These are phyloP conservation scores for Hanseniaspora thailandica DNA, from an alignment of 805 yeast genomes.

Conservation along the genomic window DNA sequence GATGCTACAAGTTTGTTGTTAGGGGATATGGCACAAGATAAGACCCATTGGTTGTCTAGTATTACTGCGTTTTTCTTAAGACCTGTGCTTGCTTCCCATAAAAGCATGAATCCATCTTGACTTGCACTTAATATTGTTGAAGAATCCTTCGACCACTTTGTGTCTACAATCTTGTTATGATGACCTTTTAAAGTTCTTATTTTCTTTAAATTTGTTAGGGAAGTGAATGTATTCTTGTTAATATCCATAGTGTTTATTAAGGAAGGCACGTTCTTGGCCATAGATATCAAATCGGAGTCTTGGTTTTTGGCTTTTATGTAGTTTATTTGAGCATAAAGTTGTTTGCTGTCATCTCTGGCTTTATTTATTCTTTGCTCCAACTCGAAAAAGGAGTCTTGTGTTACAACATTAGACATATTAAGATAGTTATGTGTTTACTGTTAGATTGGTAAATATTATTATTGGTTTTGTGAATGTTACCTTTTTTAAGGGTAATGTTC, in stretches of 20 bases:
- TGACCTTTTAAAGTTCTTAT: constrained; percentile 41
- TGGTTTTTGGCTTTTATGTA: constrained; percentile 33
- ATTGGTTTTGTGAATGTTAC: too few relatives aligned
- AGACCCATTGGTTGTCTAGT: constrained; percentile 67
- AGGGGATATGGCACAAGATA: constrained; percentile 63
- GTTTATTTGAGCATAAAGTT: constrained; percentile 40
- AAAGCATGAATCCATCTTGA: constrained; percentile 73
- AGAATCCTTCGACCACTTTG: constrained; percentile 60
- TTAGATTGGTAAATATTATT: too few relatives aligned
- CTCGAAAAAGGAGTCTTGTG: constrained; percentile 13
- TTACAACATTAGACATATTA: not conserved
- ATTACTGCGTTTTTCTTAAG: constrained; percentile 58
- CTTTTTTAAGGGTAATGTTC: too few relatives aligned
- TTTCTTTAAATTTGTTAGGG: constrained; percentile 23
- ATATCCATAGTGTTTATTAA: not conserved
- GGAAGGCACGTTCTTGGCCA: constrained; percentile 26
- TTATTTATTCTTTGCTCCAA: constrained; percentile 24
- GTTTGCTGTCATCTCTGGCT: constrained; percentile 38
- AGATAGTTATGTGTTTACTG: too few relatives aligned
- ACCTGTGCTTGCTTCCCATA: constrained; percentile 74
- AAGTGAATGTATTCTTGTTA: not conserved
- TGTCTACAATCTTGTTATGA: constrained; percentile 55
- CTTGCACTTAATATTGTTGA: constrained; percentile 54
- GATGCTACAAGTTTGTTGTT: constrained; percentile 56
- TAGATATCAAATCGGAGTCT: constrained; percentile 36